These are phyloP conservation scores for Aspergillus sp. DNA, from an alignment of 2,329 filamentous ascomycete genomes.

Conservation along the genomic window DNA sequence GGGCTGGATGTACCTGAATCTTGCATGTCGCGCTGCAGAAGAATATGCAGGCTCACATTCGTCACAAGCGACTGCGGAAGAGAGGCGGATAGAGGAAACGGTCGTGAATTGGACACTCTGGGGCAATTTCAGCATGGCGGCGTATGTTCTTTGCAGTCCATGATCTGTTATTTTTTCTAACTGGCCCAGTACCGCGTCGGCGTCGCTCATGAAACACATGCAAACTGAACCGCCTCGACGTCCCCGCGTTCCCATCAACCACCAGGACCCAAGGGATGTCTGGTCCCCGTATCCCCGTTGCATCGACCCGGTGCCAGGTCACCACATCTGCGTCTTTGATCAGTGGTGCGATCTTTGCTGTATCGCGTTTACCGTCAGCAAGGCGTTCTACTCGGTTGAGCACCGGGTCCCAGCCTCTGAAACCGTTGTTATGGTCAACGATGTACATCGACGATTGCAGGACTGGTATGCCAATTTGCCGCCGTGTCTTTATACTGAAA, in stretches of 20 bases:
- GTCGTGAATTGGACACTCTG: slow-evolving; percentile 21
- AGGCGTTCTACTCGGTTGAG: slow-evolving; percentile 18
- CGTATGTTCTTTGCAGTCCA: slow-evolving; percentile 6
- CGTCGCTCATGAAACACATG: slow-evolving; percentile 23
- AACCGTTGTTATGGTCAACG: slow-evolving; percentile 14
- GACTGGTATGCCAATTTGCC: slow-evolving; percentile 27
- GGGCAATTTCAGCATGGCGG: slow-evolving; percentile 20
- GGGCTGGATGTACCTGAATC: slow-evolving; percentile 28
- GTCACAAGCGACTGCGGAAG: slow-evolving; percentile 10
- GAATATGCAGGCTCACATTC: slow-evolving; percentile 21
- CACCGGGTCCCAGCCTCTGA: slow-evolving; percentile 11
- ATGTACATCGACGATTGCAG: slow-evolving; percentile 23
- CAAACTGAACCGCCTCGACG: slow-evolving; percentile 14
- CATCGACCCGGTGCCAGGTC: slow-evolving; percentile 15
- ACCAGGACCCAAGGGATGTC: slow-evolving; percentile 13
- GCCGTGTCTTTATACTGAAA: slow-evolving; percentile 23
- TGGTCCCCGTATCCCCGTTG: slow-evolving; percentile 28
- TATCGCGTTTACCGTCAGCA: slow-evolving; percentile 21
- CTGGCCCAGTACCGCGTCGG: slow-evolving; percentile 16
- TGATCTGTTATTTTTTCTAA: neutral
- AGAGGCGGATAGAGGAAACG: slow-evolving; percentile 12
- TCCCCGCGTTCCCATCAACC: slow-evolving; percentile 15
- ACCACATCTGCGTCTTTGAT: slow-evolving; percentile 27
- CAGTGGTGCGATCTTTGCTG: slow-evolving; percentile 24
- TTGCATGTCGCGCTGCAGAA: slow-evolving; percentile 22